These are phyloP conservation scores for Hansenula sp. DNA, from an alignment of 1,139 yeast species.

Conservation along the genomic window DNA sequence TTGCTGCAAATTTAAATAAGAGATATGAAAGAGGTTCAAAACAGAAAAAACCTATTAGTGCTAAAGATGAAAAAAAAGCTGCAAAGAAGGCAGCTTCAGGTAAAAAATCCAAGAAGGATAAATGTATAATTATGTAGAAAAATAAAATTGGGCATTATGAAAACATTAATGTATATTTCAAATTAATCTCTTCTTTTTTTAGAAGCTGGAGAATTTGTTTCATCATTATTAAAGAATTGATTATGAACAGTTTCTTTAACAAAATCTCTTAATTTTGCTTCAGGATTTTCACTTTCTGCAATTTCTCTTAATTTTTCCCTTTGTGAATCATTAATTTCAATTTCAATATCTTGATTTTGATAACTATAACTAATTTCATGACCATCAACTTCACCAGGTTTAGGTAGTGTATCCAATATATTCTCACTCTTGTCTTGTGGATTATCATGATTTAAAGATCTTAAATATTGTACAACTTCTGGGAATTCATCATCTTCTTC, in stretches of 20 bases:
- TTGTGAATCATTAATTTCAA: conserved; percentile 46
- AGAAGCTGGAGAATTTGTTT: conserved; percentile 13
- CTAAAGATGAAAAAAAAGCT: neutral
- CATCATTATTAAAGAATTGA: conserved; percentile 26
- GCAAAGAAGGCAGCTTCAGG: conserved; percentile 3
- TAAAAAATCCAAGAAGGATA: conserved; percentile 11
- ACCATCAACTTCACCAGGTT: conserved; percentile 40
- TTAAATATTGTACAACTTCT: conserved; percentile 64
- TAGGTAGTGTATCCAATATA: conserved; percentile 33
- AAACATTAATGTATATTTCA: conserved; percentile 2
- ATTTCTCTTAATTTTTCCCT: conserved; percentile 65
- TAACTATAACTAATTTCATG: conserved; percentile 56
- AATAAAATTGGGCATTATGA: neutral
- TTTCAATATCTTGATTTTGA: conserved; percentile 36
- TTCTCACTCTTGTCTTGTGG: conserved; percentile 9
- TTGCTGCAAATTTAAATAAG: conserved; percentile 46
- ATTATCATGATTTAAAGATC: conserved; percentile 38
- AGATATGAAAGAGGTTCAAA: conserved; percentile 7
- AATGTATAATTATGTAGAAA: conserved; percentile 20
- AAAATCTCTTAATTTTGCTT: conserved; percentile 67
- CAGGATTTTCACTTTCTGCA: conserved; percentile 71
- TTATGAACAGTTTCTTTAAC: conserved; percentile 62
- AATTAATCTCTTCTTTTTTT: conserved; percentile 23
- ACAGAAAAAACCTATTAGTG: too few species aligned
- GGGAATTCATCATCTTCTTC: conserved; percentile 87